Conservation (phyloP, 2,329 filamentous ascomycete species). For the Penicillium verrucosum region DNA sequence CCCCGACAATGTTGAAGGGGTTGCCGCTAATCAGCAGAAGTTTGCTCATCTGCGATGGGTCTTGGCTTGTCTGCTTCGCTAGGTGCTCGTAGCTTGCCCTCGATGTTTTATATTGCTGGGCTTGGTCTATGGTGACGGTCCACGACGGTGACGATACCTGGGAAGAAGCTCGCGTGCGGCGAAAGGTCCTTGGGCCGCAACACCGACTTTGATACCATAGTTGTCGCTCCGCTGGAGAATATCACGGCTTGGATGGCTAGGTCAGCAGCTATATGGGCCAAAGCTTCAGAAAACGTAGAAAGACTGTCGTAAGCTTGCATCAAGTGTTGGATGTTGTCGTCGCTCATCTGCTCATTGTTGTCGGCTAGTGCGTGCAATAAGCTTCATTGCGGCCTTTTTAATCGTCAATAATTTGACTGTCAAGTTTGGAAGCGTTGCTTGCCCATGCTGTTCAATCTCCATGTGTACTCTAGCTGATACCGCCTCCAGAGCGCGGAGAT, state of each 20-base stretch:
- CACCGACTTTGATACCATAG: constrained; percentile 63
- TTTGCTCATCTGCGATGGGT: constrained; percentile 42
- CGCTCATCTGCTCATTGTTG: constrained; percentile 46
- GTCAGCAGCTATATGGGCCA: constrained; percentile 48
- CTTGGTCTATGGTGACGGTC: constrained; percentile 61
- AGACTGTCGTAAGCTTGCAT: constrained; percentile 65
- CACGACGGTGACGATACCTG: constrained; percentile 58
- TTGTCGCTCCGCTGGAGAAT: constrained; percentile 67
- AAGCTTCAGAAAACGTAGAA: constrained; percentile 61
- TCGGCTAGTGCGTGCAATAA: constrained; percentile 65
- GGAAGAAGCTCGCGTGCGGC: constrained; percentile 49
- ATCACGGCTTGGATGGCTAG: constrained; percentile 54
- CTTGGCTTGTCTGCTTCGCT: constrained; percentile 49
- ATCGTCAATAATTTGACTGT: background rate
- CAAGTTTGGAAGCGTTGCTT: constrained; percentile 22
- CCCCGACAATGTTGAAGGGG: constrained; percentile 69
- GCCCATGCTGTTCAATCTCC: constrained; percentile 74
- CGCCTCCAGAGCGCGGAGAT: constrained; percentile 63
- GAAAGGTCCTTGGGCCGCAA: constrained; percentile 55
- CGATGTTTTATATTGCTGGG: constrained; percentile 63
- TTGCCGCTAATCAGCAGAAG: constrained; percentile 71
- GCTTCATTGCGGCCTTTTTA: constrained; percentile 55
- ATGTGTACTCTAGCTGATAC: constrained; percentile 75
- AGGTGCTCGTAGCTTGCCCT: constrained; percentile 61
- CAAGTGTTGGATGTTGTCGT: constrained; percentile 48